Evolutionary conservation across 108 stramenopile species (phyloP), one percentile per base, ranked within the genome.

Genomic region (Chaetoceros muelleri): DNA sequence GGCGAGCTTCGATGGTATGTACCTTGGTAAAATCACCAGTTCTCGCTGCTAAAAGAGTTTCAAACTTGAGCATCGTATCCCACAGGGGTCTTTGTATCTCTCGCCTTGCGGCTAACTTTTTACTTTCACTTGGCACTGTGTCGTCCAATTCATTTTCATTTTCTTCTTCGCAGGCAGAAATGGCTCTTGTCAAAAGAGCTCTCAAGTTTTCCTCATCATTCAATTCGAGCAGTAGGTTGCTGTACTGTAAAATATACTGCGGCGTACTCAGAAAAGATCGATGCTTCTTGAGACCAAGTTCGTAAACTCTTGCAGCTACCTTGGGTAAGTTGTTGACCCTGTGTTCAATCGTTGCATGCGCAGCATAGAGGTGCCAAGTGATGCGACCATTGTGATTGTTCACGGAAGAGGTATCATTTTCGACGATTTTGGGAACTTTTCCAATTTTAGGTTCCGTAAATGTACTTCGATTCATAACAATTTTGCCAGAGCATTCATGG

Each of bases 21-120:
- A 86, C 59, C 19, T 23, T 44, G 29, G 51, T 46, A 10, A 72
- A 44, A 56, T 66, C 72, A 5, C 49, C 31, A 10, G 69, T 80
- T 80, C 18, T 72, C 53, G 22, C 74, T 73, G 24, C 75, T 73
- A 79, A 54, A 21, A 82, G 62, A 17, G 76, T 71, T 71, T 89
- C 92, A 60, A 87, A 90, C 56, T 79, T 79, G 23, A 93, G 71
- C 56, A 82, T 79, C 87, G 89, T 89, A 51, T 89, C 82, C 87
- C 87, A 90, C 8, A 93, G 57, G 16, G 82, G 52, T 52, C 82
- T 62, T 61, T 77, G 70, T 48, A 67, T 45, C 47, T 65, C 67
- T 51, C 69, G 63, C 26, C 63, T 60, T 58, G 61, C 48, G 13
- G 69, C 47, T 24, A 58, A 21, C 26, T 47, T 57, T 5, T 49